Percentiles rank a stretch among this genome's conserved stretches.
Conservation (phyloP, 2,329 filamentous ascomycete genomes). For the Neonectria coccinea region DNA sequence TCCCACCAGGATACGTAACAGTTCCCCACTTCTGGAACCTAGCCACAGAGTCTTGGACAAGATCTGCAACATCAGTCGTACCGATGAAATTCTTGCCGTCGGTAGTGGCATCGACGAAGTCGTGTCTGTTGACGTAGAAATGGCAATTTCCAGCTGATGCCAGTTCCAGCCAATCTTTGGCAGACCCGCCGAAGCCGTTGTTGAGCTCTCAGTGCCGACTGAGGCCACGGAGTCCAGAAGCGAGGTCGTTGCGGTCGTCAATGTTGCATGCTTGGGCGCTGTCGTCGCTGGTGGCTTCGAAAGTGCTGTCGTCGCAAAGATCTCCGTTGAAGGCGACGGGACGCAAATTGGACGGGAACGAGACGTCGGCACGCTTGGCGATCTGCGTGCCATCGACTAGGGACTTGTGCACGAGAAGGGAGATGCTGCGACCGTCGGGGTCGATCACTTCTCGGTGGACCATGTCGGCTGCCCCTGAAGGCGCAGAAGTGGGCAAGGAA, state of each 20-base stretch:
- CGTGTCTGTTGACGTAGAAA: conserved; percentile 12
- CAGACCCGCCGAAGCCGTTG: conserved; percentile 4
- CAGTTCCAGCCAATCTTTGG: conserved; percentile 8
- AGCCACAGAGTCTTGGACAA: neutral
- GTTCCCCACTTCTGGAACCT: conserved; percentile 17
- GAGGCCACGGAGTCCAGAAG: neutral
- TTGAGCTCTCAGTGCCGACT: conserved; percentile 17
- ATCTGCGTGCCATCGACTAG: neutral
- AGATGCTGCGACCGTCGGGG: neutral
- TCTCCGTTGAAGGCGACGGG: conserved; percentile 16
- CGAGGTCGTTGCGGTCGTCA: conserved; percentile 17
- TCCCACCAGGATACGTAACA: conserved; percentile 10
- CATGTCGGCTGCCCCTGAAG: neutral
- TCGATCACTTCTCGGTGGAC: neutral
- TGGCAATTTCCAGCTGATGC: conserved; percentile 6
- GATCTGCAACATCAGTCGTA: conserved; percentile 9
- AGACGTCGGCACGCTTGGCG: neutral
- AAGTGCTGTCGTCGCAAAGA: conserved; percentile 8
- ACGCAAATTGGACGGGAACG: neutral
- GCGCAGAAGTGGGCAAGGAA: neutral
- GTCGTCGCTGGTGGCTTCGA: conserved; percentile 9
- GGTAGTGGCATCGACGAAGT: conserved; percentile 13
- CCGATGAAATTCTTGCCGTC: conserved; percentile 13
- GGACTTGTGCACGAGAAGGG: neutral
- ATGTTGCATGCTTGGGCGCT: neutral